A percentile compares a stretch with the other conserved stretches of the same genome.
Conservation (phyloP, 768 basidiomycete species). For the Boletus vinaceobasis region DNA sequence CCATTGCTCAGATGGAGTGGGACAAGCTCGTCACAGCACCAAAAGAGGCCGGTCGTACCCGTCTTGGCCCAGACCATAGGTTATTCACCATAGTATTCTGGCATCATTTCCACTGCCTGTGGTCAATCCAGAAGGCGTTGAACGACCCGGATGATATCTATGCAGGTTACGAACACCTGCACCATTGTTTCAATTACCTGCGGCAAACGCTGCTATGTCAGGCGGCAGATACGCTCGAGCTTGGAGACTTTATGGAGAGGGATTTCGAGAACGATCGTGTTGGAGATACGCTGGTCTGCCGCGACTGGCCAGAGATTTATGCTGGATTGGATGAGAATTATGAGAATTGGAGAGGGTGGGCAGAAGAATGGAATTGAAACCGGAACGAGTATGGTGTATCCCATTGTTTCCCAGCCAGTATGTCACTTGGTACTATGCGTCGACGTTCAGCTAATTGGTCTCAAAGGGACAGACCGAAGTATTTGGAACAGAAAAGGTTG, state of each 20-base stretch:
- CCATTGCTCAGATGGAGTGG: not conserved
- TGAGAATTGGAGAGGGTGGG: not conserved
- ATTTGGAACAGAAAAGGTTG: too few relatives aligned
- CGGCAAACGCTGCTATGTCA: constrained; percentile 12
- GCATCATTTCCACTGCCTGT: not conserved
- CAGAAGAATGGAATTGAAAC: not conserved
- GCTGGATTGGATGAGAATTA: not conserved
- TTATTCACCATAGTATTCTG: not conserved
- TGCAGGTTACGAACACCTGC: constrained; percentile 7
- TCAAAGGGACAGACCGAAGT: too few relatives aligned
- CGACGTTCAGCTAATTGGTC: too few relatives aligned
- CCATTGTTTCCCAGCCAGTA: too few relatives aligned
- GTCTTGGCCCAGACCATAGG: not conserved
- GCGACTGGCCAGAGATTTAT: not conserved
- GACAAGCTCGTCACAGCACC: not conserved
- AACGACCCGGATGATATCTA: constrained; percentile 2
- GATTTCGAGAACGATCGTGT: not conserved
- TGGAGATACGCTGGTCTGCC: not conserved
- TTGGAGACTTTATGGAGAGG: not conserved
- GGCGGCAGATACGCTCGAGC: constrained; percentile 2
- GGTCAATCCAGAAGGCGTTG: not conserved
- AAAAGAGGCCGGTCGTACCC: not conserved
- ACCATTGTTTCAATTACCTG: constrained; percentile 16
- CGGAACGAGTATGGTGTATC: too few relatives aligned
- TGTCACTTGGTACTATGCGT: too few relatives aligned